Evolutionary conservation across 2,329 filamentous ascomycete species (phyloP), one percentile per base, ranked within the genome.

Genomic region (Cladophialophora yegresii): DNA sequence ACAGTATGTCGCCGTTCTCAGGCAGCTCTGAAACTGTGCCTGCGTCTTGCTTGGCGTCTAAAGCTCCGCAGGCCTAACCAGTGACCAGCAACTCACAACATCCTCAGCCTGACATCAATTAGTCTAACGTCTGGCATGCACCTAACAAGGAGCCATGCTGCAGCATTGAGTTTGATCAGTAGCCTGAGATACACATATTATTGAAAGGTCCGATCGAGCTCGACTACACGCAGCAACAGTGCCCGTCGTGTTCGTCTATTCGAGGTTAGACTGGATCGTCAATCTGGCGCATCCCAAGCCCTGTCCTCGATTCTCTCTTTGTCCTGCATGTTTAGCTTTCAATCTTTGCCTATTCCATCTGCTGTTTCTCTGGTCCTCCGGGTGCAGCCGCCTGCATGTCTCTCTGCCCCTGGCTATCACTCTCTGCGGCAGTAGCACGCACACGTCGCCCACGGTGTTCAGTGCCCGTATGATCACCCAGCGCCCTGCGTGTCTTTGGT

Each of bases 371-470:
- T 54, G 51, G 30, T 12, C 26, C 45, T 28, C 57, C 45, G 57
- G 57, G 45, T 59, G 33, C 30, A 53, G 57, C 57, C 57, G 57
- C 16, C 28, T 59, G 57, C 57, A 59, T 51, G 57, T 59, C 57
- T 59, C 56, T 59, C 28, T 59, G 47, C 57, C 57, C 57, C 57
- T 59, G 57, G 57, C 57, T 22, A 40, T 54, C 51, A 16, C 26
- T 9, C 26, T 8, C 16, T 43, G 36, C 16, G 13, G 36, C 6
- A 5, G 16, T 43, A 16, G 13, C 16, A 20, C 36, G 8, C 47
- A 7, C 9, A 16, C 47, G 3, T 23, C 10, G 47, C 47, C 20
- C 47, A 51, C 7, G 20, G 47, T 16, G 26, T 12, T 5, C 16
- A 7, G 36, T 7, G 8, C 36, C n/a, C 13, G 36, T 43, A 43